These are phyloP conservation scores for Pyrenopolyporus hunteri DNA, from an alignment of 495 filamentous ascomycete genomes.

Conservation along the genomic window DNA sequence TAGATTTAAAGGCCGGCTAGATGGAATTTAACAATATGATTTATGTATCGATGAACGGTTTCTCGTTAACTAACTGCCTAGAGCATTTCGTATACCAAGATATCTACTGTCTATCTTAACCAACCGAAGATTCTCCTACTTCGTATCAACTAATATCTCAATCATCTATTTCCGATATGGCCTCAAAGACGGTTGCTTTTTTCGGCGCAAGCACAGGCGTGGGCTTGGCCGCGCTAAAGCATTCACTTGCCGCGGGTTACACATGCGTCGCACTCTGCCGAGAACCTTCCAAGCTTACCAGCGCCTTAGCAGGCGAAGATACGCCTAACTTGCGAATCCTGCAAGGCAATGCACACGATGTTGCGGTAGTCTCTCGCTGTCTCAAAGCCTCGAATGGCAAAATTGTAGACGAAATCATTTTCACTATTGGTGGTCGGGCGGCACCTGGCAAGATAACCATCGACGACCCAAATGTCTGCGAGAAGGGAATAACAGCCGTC, in stretches of 20 bases:
- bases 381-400: constrained; percentile 30
- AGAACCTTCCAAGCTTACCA: constrained; percentile 64
- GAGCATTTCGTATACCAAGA: too few species aligned
- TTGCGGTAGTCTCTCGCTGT: constrained; percentile 47
- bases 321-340: constrained; percentile 53
- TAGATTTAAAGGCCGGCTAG: too few species aligned
- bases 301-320: constrained; percentile 43
- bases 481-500: constrained; percentile 53
- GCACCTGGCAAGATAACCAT: constrained; percentile 40
- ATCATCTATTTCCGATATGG: neutral
- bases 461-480: constrained; percentile 65
- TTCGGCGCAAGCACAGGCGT: constrained; percentile 64
- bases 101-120: too few species aligned
- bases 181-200: constrained; percentile 55
- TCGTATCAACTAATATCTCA: neutral
- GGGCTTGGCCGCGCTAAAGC: constrained; percentile 53
- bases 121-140: neutral
- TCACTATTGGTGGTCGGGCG: constrained; percentile 53
- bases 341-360: constrained; percentile 59
- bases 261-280: constrained; percentile 63
- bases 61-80: too few species aligned
- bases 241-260: constrained; percentile 58
- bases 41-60: too few species aligned
- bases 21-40: too few species aligned
- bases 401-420: constrained; percentile 52